phyloP scores from a whole-genome alignment of 2,329 filamentous ascomycete genomes.

The Microdochium trichocladiopsis region DNA sequence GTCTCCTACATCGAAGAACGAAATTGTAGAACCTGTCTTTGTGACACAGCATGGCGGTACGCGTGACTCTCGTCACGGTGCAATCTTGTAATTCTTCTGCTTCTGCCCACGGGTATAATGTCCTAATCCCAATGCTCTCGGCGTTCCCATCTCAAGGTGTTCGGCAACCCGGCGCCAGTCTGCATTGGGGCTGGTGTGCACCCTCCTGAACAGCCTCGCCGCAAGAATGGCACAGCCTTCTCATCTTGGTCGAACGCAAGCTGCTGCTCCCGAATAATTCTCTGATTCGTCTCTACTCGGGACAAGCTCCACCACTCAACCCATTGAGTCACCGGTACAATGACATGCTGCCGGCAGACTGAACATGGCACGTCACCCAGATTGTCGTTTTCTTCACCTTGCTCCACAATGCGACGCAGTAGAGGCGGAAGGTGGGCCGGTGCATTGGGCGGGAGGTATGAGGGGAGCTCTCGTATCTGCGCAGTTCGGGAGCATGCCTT shows the following conservation, averaged over 20 bases:
- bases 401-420: constrained; percentile 29
- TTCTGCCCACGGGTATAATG: background rate
- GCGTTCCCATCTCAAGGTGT: background rate
- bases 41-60: no score
- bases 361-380: constrained; percentile 44
- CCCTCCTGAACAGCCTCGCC: constrained; percentile 19
- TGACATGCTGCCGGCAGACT: constrained; percentile 38
- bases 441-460: constrained; percentile 31
- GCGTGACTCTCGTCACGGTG: no score
- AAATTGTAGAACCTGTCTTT: background rate
- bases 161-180: background rate
- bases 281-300: constrained; percentile 3
- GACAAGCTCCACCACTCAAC: constrained; percentile 51
- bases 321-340: constrained; percentile 50
- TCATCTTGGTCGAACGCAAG: constrained; percentile 15
- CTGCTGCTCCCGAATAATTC: constrained; percentile 1
- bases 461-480: constrained; percentile 32
- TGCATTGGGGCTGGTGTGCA: background rate
- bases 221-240: constrained; percentile 36
- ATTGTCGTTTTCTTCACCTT: constrained; percentile 29
- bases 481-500: constrained; percentile 35
- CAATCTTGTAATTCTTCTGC: background rate
- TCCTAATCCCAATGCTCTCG: background rate
- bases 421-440: constrained; percentile 30
- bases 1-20: background rate